These are phyloP conservation scores for Ophiocordyceps unilateralis DNA, from an alignment of 2,329 filamentous ascomycete genomes.

Conservation along the genomic window DNA sequence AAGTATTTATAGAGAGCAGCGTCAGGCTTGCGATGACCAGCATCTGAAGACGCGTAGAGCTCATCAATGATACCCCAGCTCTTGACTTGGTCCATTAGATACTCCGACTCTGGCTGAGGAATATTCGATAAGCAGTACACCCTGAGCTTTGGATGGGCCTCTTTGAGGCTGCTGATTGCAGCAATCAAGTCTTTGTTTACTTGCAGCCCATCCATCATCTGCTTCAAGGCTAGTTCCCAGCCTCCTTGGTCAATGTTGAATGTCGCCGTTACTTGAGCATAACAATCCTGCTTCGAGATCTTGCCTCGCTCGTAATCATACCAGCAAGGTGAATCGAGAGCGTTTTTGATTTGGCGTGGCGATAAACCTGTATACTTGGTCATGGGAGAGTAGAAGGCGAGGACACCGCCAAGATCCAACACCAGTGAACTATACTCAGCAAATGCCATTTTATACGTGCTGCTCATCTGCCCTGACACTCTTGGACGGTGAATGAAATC, in stretches of 20 bases:
- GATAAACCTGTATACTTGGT: not conserved
- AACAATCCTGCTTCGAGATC: not conserved
- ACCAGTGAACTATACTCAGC: not conserved
- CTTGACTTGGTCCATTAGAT: not conserved
- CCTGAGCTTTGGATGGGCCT: not conserved
- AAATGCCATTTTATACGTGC: not conserved
- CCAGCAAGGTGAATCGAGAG: not conserved
- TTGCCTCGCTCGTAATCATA: not conserved
- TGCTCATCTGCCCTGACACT: not conserved
- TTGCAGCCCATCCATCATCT: not conserved
- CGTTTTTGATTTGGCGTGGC: not conserved
- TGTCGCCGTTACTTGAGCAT: not conserved
- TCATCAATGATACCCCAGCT: not conserved
- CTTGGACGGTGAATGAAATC: no score
- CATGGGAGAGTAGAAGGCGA: not conserved
- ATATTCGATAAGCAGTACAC: not conserved
- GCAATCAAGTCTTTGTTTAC: not conserved
- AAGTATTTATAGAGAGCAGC: not conserved
- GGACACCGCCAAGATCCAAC: not conserved
- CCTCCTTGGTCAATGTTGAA: not conserved
- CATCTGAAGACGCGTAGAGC: not conserved
- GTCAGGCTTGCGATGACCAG: not conserved
- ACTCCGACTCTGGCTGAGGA: not conserved
- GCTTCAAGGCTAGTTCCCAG: not conserved
- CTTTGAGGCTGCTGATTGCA: not conserved